Evolutionary conservation across 2,329 filamentous ascomycete genomes (phyloP).

Genomic region (Dactylellina haptotyla): DNA sequence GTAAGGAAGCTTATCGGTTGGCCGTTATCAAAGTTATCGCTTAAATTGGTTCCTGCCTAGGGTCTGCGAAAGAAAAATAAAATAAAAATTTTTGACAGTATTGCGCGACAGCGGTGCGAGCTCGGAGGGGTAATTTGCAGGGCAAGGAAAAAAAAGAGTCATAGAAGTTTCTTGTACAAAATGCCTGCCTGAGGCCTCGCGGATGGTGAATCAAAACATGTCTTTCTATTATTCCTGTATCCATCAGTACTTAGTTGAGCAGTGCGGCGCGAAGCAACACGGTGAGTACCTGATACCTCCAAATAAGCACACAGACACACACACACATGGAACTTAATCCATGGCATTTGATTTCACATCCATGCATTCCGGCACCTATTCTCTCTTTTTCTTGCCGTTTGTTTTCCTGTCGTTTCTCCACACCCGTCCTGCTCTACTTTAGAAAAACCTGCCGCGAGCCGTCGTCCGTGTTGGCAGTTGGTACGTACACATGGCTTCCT

Average conservation of each 20-base stretch:
- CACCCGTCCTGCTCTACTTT: neutral
- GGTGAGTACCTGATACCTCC: neutral
- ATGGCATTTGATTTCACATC: slow-evolving; percentile 30
- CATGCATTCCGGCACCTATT: slow-evolving; percentile 20
- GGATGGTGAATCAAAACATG: neutral
- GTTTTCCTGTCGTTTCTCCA: slow-evolving; percentile 11
- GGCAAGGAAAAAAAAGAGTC: slow-evolving; percentile 38
- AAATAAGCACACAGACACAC: too few species aligned
- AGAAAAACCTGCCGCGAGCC: slow-evolving; percentile 9
- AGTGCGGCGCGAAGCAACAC: too few species aligned
- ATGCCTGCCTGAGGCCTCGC: neutral
- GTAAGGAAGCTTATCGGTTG: slow-evolving; percentile 25
- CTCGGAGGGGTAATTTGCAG: slow-evolving; percentile 26
- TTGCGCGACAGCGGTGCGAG: slow-evolving; percentile 29
- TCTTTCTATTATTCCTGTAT: neutral
- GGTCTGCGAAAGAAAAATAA: slow-evolving; percentile 7
- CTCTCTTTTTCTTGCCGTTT: slow-evolving; percentile 15
- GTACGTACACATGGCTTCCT: neutral
- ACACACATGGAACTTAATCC: slow-evolving; percentile 19
- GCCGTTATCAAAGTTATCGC: slow-evolving; percentile 51
- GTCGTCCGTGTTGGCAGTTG: slow-evolving; percentile 19
- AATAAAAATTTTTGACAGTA: slow-evolving; percentile 4
- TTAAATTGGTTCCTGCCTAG: slow-evolving; percentile 27
- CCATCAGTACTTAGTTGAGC: too few species aligned
- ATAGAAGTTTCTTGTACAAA: slow-evolving; percentile 6